A percentile compares a stretch with the other conserved stretches of the same genome.
Evolutionary conservation across 306 rosid genomes (phyloP).

Genomic region (Castanospermum australe): DNA sequence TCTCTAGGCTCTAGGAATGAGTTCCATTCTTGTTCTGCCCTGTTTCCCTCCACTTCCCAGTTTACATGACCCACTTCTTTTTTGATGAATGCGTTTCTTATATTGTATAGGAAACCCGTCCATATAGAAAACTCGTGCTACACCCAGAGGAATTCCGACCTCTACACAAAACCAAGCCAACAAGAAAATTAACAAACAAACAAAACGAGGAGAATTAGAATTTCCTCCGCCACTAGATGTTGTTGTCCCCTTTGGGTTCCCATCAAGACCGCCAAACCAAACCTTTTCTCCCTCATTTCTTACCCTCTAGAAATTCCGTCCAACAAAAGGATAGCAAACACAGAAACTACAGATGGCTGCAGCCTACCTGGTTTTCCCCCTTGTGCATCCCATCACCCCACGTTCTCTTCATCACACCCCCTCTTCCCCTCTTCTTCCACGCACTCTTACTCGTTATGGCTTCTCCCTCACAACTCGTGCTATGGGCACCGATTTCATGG

Average conservation of each 20-base stretch:
- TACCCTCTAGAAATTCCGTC: neutral
- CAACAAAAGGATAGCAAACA: neutral
- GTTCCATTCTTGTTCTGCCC: too few species aligned
- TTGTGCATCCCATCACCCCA: neutral
- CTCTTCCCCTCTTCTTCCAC: neutral
- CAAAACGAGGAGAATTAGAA: neutral
- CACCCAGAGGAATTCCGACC: too few species aligned
- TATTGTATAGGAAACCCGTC: too few species aligned
- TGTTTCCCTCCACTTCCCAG: too few species aligned
- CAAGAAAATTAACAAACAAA: neutral
- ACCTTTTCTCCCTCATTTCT: neutral
- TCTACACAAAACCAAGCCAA: too few species aligned
- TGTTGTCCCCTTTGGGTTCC: too few species aligned
- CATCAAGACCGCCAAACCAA: neutral
- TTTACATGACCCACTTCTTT: too few species aligned
- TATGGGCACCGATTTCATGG: constrained; percentile 39
- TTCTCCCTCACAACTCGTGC: constrained; percentile 18
- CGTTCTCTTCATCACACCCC: neutral
- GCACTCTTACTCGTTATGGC: neutral
- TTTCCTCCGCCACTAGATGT: neutral
- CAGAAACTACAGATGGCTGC: constrained; percentile 21
- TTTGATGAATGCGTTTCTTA: too few species aligned
- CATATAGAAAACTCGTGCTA: too few species aligned
- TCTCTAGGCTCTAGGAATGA: too few species aligned
- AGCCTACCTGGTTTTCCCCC: neutral